Base-by-base conservation (phyloP, 2,329 filamentous ascomycete species). In the Lomentospora prolificans region DNA sequence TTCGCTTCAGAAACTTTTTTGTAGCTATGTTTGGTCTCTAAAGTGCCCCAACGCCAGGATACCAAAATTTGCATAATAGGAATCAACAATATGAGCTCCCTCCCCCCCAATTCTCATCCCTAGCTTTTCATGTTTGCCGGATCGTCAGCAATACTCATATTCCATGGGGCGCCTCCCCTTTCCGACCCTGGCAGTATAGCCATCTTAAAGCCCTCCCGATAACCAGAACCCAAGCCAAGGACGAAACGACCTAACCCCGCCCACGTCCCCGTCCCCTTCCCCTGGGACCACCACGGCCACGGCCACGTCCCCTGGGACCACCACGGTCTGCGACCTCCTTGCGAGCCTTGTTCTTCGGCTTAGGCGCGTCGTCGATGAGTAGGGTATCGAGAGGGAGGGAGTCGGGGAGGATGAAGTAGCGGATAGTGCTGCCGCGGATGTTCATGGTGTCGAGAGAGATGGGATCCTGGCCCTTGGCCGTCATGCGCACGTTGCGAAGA, bases 261-360 rank as follows among this genome's bases (percentile, higher is more conserved):
- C 72, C 70, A 48, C 73, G 69, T 17, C 75, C 73, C 39, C 80
- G 71, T 17, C 81, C 81, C 55, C 82, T 72, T 24, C 81, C 77
- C 50, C 79, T 69, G 12, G 79, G 75, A 52, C 78, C 68, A 30
- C 78, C 75, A 28, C 79, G 69, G 19, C 77, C 70, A 17, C 79
- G 72, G 8, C 77, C 76, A 48, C 78, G 78, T 48, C 81, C 80
- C 51, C 85, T 76, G 46, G n/a, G n/a, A n/a, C 77, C 69, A 27
- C 69, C 75, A 50, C 81, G 80, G 51, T 85, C 76, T 58, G 82
- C 81, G 30, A 79, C 80, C 75, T 97, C 94, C 80, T 99, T 99
- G 68, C 92, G 84, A 25, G 94, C 92, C 84, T 99, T 99, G 77
- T 99, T 99, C 87, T 97, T 97, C 59, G 94, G 92, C 79, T 99